Percentiles rank a stretch among this genome's conserved stretches.
Evolutionary conservation across 2,329 filamentous ascomycete species (phyloP).

Genomic region (Capronia coronata): DNA sequence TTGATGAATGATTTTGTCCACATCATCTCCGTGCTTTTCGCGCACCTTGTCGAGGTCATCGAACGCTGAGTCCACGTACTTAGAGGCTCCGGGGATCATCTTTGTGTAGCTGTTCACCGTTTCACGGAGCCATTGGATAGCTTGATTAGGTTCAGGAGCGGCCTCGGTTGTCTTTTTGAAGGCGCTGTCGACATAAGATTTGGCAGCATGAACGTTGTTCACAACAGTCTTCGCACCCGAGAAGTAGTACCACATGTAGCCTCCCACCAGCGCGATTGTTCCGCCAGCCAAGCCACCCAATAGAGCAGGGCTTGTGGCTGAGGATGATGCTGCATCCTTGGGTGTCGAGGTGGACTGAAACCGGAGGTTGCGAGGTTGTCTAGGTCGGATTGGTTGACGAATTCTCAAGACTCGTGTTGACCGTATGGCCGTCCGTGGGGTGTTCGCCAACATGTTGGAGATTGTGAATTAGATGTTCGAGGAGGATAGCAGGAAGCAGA

Average conservation of each 20-base stretch:
- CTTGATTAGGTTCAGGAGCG: constrained; percentile 61
- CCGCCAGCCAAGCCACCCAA: constrained; percentile 48
- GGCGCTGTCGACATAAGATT: constrained; percentile 55
- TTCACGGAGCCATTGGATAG: constrained; percentile 58
- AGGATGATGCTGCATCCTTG: constrained; percentile 4
- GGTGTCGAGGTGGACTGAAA: constrained; percentile 15
- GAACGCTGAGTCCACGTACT: constrained; percentile 64
- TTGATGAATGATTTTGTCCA: constrained; percentile 60
- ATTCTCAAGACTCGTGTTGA: constrained; percentile 15
- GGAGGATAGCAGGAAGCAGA: not conserved
- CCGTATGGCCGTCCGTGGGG: constrained; percentile 16
- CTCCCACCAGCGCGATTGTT: constrained; percentile 41
- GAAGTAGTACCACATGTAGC: constrained; percentile 50
- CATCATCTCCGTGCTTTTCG: constrained; percentile 61
- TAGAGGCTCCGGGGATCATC: constrained; percentile 64
- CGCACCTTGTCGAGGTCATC: constrained; percentile 63
- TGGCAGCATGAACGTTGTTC: constrained; percentile 49
- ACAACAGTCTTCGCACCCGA: constrained; percentile 47
- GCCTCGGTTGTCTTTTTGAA: constrained; percentile 55
- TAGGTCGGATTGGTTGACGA: constrained; percentile 7
- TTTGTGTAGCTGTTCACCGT: constrained; percentile 62
- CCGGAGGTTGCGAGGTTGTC: constrained; percentile 9
- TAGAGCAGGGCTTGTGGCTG: no score
- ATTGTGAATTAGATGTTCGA: not conserved
- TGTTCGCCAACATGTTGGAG: constrained; percentile 16